phyloP scores from a whole-genome alignment of 2,329 filamentous ascomycete species.

The Neobulgaria alba region DNA sequence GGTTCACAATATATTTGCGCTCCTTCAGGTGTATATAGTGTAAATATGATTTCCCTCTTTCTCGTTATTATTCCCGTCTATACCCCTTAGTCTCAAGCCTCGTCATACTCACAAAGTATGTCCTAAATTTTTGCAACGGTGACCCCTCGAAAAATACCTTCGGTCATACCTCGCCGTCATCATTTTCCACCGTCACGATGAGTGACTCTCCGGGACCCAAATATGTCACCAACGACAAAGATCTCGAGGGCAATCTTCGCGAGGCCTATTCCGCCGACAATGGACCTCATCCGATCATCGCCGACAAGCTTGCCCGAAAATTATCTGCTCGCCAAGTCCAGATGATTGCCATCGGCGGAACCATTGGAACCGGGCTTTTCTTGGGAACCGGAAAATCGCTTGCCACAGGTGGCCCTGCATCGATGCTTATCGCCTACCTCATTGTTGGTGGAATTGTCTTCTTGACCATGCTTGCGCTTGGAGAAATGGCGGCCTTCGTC shows the following conservation, averaged over 20 bases:
- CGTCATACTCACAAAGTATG: too few species aligned
- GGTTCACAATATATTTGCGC: neutral
- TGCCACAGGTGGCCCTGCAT: constrained; percentile 50
- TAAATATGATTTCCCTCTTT: neutral
- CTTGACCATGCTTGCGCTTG: constrained; percentile 48
- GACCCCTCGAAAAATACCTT: too few species aligned
- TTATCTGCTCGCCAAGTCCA: constrained; percentile 55
- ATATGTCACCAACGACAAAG: constrained; percentile 5
- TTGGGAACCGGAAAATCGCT: constrained; percentile 53
- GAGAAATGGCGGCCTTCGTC: constrained; percentile 52
- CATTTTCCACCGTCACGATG: too few species aligned
- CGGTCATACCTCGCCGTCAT: too few species aligned
- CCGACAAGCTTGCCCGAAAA: constrained; percentile 38
- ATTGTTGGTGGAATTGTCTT: constrained; percentile 51
- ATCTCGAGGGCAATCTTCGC: constrained; percentile 4
- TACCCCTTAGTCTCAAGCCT: too few species aligned
- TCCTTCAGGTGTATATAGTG: neutral
- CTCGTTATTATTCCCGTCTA: too few species aligned
- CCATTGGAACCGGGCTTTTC: constrained; percentile 53
- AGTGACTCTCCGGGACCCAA: too few species aligned
- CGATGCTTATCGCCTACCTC: constrained; percentile 47
- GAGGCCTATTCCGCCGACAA: neutral
- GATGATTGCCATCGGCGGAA: constrained; percentile 57
- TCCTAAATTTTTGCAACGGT: too few species aligned
- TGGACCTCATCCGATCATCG: constrained; percentile 11